phyloP scores from a whole-genome alignment of 177 flowering plant genomes.

The Vitis hybrid region DNA sequence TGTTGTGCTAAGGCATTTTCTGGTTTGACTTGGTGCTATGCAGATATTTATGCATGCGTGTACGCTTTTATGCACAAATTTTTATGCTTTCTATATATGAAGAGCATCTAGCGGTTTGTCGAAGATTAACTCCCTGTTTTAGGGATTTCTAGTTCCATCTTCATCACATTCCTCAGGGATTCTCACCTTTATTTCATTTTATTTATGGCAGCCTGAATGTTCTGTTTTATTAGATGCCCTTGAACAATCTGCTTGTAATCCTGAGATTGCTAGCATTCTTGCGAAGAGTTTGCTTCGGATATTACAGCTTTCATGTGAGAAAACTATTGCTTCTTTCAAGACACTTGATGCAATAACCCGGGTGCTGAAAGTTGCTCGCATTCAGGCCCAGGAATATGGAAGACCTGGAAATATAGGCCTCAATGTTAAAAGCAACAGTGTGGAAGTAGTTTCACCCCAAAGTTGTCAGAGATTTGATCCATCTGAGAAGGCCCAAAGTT shows the following conservation, averaged over 20 bases:
- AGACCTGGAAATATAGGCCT: conserved; percentile 30
- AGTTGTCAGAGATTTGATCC: conserved; percentile 22
- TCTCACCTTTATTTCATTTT: conserved; percentile 3
- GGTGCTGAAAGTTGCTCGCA: conserved; percentile 76
- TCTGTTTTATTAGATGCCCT: conserved; percentile 78
- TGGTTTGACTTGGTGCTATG: background rate
- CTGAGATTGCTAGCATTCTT: conserved; percentile 59
- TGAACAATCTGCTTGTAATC: conserved; percentile 80
- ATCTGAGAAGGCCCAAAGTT: conserved; percentile 29
- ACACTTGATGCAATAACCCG: conserved; percentile 69
- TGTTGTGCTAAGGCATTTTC: background rate
- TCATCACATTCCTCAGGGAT: background rate
- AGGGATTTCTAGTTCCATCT: background rate
- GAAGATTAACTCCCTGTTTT: background rate
- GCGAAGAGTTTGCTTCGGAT: conserved; percentile 65
- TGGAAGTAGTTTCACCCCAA: conserved; percentile 19
- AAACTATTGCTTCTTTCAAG: conserved; percentile 76
- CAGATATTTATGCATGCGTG: background rate
- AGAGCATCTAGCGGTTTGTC: background rate
- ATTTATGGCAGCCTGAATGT: conserved; percentile 74
- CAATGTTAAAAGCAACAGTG: conserved; percentile 18
- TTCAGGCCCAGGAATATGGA: conserved; percentile 68
- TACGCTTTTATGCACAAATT: too few relatives aligned
- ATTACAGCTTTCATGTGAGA: conserved; percentile 70
- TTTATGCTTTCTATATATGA: background rate